Conservation (phyloP, 1,139 yeast species). For the Tardiomyces digboiensis region DNA sequence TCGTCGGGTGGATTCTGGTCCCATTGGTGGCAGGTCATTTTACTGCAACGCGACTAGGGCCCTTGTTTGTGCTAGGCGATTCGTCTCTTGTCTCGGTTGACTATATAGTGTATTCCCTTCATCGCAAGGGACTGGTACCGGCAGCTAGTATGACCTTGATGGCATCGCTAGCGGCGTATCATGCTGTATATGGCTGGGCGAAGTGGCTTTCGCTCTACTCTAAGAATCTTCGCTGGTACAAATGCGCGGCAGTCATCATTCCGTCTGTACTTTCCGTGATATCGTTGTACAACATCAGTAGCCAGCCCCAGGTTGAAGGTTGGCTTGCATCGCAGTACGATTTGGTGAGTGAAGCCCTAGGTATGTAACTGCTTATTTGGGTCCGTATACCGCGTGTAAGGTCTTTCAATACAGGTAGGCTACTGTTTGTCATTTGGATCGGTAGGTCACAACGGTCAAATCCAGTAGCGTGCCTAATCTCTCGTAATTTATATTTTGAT, state of each 20-base stretch:
- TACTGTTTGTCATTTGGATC: too few relatives aligned
- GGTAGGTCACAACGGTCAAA: too few relatives aligned
- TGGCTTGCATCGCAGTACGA: conserved; percentile 13
- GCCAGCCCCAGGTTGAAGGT: conserved; percentile 6
- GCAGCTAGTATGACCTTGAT: conserved; percentile 22
- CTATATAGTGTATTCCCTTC: conserved; percentile 40
- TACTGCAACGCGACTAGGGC: conserved; percentile 39
- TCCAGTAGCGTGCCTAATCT: too few relatives aligned
- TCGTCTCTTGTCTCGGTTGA: conserved; percentile 46
- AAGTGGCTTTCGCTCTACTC: conserved; percentile 21
- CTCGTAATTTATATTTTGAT: too few relatives aligned
- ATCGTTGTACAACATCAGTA: conserved; percentile 4
- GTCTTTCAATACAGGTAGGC: too few relatives aligned
- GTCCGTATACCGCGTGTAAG: too few relatives aligned
- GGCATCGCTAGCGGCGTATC: conserved; percentile 29
- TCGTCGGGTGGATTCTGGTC: conserved; percentile 49
- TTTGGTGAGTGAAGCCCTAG: neutral
- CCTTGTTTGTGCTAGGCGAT: conserved; percentile 52
- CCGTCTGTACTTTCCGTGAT: neutral
- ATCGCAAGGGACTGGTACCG: conserved; percentile 9
- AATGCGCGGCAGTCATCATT: neutral
- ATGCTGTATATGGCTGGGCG: conserved; percentile 32
- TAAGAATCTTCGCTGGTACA: neutral
- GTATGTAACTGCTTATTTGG: neutral
- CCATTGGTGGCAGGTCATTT: conserved; percentile 42